Evolutionary conservation across 345 rosid genomes (phyloP).

Genomic region (Litchi chinensis): DNA sequence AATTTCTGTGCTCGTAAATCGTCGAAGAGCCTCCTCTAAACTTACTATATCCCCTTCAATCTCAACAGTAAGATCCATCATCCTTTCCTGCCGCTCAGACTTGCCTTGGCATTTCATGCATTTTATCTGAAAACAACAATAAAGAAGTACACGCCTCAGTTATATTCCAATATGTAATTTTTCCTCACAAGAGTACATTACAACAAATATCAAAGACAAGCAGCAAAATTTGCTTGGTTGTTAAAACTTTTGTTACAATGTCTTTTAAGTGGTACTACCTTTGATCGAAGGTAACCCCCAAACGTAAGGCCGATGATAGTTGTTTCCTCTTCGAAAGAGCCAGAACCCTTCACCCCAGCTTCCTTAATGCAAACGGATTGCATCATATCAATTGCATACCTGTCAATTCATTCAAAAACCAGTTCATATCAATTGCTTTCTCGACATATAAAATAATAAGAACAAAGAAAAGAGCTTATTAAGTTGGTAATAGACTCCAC

Average conservation of each 20-base stretch:
- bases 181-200: background rate
- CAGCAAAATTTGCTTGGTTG: background rate
- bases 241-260: background rate
- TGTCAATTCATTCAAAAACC: slow-evolving; percentile 32
- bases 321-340: slow-evolving; percentile 71
- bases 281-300: slow-evolving; percentile 95
- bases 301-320: slow-evolving; percentile 86
- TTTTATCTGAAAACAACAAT: slow-evolving; percentile 56
- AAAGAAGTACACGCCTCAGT: background rate
- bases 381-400: slow-evolving; percentile 90
- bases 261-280: slow-evolving; percentile 45
- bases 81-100: slow-evolving; percentile 83
- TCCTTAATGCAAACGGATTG: slow-evolving; percentile 82
- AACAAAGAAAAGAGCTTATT: slow-evolving; percentile 3
- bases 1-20: slow-evolving; percentile 79
- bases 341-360: slow-evolving; percentile 42
- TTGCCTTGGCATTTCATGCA: slow-evolving; percentile 88
- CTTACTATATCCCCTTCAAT: slow-evolving; percentile 84
- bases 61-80: slow-evolving; percentile 99
- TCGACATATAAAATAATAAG: background rate
- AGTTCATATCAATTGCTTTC: slow-evolving; percentile 3
- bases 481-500: background rate
- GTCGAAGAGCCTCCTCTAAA: slow-evolving; percentile 89
- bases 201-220: background rate
- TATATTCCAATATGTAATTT: slow-evolving; percentile 8